These are phyloP conservation scores for Kwoniella dejecticola DNA, from an alignment of 768 basidiomycete genomes.

Conservation along the genomic window DNA sequence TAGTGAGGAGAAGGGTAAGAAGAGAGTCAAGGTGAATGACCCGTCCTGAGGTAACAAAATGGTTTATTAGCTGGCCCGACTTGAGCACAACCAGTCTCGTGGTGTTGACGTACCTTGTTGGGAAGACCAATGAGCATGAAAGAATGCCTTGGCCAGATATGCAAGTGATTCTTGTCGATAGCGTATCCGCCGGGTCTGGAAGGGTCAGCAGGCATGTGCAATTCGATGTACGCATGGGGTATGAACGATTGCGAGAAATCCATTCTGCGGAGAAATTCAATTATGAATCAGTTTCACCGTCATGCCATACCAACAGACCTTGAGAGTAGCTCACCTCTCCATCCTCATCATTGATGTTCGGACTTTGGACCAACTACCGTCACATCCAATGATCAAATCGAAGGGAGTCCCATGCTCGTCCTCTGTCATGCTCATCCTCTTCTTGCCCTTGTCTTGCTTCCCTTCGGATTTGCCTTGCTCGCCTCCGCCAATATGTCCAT, in stretches of 20 bases:
- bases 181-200: conserved; percentile 66
- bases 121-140: conserved; percentile 99
- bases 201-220: conserved; percentile 81
- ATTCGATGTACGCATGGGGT: conserved; percentile 92
- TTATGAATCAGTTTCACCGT: not conserved
- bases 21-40: conserved; percentile 95
- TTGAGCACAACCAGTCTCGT: not conserved
- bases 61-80: not conserved
- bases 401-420: conserved; percentile 40
- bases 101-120: conserved; percentile 91
- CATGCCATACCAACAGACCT: not conserved
- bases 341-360: conserved; percentile 94
- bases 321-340: conserved; percentile 65
- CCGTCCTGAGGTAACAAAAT: conserved; percentile 68
- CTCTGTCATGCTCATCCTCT: conserved; percentile 22
- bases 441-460: conserved; percentile 15
- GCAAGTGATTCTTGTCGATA: conserved; percentile 92
- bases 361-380: conserved; percentile 90
- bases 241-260: conserved; percentile 94
- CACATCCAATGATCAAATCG: conserved; percentile 71
- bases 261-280: conserved; percentile 64
- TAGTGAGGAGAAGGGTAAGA: conserved; percentile 75
- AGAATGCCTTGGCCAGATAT: conserved; percentile 98
- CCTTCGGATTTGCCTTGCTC: not conserved
- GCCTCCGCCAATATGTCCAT: conserved; percentile 29